A percentile compares a stretch with the other conserved stretches of the same genome.
Conservation (phyloP, 768 basidiomycete species). For the Chalciporus piperatus region DNA sequence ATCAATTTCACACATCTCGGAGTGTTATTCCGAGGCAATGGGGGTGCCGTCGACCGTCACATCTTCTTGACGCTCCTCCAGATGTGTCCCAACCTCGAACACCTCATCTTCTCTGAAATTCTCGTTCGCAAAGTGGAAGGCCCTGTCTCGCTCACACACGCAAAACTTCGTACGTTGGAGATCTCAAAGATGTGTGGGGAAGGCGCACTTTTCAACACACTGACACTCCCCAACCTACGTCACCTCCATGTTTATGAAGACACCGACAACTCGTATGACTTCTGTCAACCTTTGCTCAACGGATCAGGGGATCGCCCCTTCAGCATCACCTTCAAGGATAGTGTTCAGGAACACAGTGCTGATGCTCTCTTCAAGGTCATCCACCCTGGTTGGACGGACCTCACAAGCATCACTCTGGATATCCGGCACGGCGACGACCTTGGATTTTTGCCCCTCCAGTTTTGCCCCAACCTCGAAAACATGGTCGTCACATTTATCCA, state of each 20-base stretch:
- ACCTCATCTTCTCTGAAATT: not conserved
- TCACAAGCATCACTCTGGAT: no score
- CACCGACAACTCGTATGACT: no score
- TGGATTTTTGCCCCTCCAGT: no score
- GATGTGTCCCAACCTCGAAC: not conserved
- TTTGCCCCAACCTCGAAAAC: no score
- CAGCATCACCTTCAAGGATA: no score
- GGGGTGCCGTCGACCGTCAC: not conserved
- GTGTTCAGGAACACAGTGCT: no score
- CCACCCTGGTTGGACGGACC: no score
- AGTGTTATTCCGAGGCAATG: not conserved
- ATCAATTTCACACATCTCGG: not conserved
- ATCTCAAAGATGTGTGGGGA: not conserved
- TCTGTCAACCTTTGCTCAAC: no score
- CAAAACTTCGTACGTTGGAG: not conserved
- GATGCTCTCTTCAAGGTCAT: no score
- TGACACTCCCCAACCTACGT: constrained; percentile 1
- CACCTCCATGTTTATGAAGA: not conserved
- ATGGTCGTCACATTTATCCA: no score
- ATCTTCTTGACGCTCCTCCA: not conserved
- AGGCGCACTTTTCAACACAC: not conserved
- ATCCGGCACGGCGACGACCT: no score
- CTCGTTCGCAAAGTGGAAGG: not conserved
- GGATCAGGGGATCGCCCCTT: no score
- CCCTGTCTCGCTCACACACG: not conserved